These are phyloP conservation scores for Kurtzmaniella natalensis DNA, from an alignment of 1,139 yeast genomes.

Conservation along the genomic window DNA sequence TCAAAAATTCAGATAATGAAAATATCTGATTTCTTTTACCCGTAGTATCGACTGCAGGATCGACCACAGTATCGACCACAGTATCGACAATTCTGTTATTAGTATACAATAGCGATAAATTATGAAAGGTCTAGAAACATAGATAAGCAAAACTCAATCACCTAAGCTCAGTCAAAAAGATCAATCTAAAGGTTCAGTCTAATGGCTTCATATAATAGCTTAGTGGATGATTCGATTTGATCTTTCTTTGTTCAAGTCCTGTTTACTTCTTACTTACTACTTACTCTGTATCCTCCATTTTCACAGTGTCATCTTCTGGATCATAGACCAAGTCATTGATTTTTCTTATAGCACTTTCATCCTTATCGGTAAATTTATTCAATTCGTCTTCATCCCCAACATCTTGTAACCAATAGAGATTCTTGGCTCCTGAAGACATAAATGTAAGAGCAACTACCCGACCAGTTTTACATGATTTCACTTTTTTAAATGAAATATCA, in stretches of 20 bases:
- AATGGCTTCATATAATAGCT: too few species aligned
- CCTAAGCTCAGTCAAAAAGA: too few species aligned
- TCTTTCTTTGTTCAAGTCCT: slow-evolving; percentile 3
- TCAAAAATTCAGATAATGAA: slow-evolving; percentile 38
- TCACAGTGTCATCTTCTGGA: slow-evolving; percentile 29
- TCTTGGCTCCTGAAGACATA: slow-evolving; percentile 77
- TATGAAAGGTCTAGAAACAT: too few species aligned
- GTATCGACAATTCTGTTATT: too few species aligned
- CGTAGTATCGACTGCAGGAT: too few species aligned
- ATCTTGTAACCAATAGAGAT: slow-evolving; percentile 90
- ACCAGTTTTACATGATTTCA: slow-evolving; percentile 73
- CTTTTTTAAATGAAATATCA: slow-evolving; percentile 79
- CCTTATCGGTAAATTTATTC: slow-evolving; percentile 61
- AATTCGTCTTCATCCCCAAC: slow-evolving; percentile 61
- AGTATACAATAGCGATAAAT: too few species aligned
- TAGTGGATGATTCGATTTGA: too few species aligned
- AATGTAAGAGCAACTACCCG: slow-evolving; percentile 82
- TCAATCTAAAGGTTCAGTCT: too few species aligned
- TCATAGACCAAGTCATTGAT: slow-evolving; percentile 51
- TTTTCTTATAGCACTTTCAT: slow-evolving; percentile 47
- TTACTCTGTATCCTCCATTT: slow-evolving; percentile 3
- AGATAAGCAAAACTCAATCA: too few species aligned
- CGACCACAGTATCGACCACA: too few species aligned
- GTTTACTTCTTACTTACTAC: too few species aligned
- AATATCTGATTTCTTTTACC: too few species aligned